Conservation (phyloP, 2,329 filamentous ascomycete genomes). For the Aschersonia sp. region DNA sequence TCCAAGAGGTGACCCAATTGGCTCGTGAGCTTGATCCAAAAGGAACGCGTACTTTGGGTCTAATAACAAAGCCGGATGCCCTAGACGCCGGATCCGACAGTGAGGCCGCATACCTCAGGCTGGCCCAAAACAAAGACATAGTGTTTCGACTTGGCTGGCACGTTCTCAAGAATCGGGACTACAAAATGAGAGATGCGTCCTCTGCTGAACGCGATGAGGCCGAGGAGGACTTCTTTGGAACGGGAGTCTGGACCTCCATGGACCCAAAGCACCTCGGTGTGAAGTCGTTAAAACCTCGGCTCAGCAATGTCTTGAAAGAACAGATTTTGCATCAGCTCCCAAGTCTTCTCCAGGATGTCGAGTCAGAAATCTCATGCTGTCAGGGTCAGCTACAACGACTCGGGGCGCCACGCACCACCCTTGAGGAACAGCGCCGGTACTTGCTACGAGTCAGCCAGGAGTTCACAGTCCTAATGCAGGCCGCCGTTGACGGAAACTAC, state of each 20-base stretch:
- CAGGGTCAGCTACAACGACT: slow-evolving; percentile 25
- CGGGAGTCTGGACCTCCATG: slow-evolving; percentile 23
- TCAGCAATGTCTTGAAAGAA: slow-evolving; percentile 34
- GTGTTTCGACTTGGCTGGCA: slow-evolving; percentile 38
- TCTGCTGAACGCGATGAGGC: slow-evolving; percentile 19
- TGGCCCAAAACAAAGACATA: slow-evolving; percentile 31
- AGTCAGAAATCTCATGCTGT: slow-evolving; percentile 18
- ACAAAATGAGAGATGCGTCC: slow-evolving; percentile 16
- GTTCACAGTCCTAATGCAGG: slow-evolving; percentile 28
- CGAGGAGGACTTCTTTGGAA: slow-evolving; percentile 29
- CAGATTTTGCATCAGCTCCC: slow-evolving; percentile 34
- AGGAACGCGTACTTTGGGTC: slow-evolving; percentile 32
- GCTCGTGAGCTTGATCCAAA: slow-evolving; percentile 1
- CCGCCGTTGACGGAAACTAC: slow-evolving; percentile 37
- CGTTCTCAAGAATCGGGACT: slow-evolving; percentile 28
- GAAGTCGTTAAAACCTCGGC: slow-evolving; percentile 25
- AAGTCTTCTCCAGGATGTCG: slow-evolving; percentile 26
- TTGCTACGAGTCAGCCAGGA: slow-evolving; percentile 29
- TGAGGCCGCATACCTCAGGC: slow-evolving; percentile 22
- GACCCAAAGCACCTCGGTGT: slow-evolving; percentile 28
- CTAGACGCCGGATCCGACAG: slow-evolving; percentile 17
- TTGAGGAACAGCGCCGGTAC: slow-evolving; percentile 29
- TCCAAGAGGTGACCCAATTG: slow-evolving; percentile 29
- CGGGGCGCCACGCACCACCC: slow-evolving; percentile 30
- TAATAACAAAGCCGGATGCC: slow-evolving; percentile 42